Percentiles rank a stretch among this genome's conserved stretches.
phyloP scores from a whole-genome alignment of 2,329 filamentous ascomycete species.

The Pseudogymnoascus destructans region DNA sequence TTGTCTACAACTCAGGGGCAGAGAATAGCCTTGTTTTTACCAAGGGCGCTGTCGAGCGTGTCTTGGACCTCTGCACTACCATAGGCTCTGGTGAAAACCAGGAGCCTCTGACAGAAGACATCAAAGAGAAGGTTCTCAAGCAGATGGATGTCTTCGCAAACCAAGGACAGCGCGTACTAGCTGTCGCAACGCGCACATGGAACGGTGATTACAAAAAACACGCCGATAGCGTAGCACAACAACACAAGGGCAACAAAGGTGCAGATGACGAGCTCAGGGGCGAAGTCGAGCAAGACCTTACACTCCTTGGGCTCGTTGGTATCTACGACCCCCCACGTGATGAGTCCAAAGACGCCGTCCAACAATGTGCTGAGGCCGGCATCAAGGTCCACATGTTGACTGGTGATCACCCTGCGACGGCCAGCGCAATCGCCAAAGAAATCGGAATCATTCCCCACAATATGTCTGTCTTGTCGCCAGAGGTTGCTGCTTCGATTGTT shows the following conservation, averaged over 20 bases:
- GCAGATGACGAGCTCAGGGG: conserved; percentile 17
- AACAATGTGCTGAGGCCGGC: conserved; percentile 51
- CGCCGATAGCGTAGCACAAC: conserved; percentile 3
- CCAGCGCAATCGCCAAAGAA: conserved; percentile 42
- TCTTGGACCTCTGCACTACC: conserved; percentile 42
- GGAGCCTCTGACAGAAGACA: conserved; percentile 29
- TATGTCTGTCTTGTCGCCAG: conserved; percentile 31
- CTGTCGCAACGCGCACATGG: conserved; percentile 35
- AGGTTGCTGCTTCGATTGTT: conserved; percentile 36
- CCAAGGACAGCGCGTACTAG: conserved; percentile 47
- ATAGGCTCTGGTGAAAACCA: conserved; percentile 31
- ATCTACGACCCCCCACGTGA: conserved; percentile 46
- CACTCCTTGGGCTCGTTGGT: conserved; percentile 41
- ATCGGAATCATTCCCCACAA: conserved; percentile 41
- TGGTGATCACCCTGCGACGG: conserved; percentile 41
- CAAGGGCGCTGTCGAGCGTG: conserved; percentile 49
- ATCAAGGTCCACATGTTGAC: conserved; percentile 71
- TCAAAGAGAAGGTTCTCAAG: conserved; percentile 34
- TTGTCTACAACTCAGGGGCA: conserved; percentile 35
- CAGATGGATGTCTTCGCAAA: conserved; percentile 44
- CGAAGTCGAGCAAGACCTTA: conserved; percentile 40
- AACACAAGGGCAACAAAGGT: conserved; percentile 12
- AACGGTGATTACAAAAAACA: conserved; percentile 14
- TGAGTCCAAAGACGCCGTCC: conserved; percentile 43
- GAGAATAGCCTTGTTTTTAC: conserved; percentile 35